Base-by-base conservation (phyloP, 306 rosid genomes). In the Parietaria judaica region DNA sequence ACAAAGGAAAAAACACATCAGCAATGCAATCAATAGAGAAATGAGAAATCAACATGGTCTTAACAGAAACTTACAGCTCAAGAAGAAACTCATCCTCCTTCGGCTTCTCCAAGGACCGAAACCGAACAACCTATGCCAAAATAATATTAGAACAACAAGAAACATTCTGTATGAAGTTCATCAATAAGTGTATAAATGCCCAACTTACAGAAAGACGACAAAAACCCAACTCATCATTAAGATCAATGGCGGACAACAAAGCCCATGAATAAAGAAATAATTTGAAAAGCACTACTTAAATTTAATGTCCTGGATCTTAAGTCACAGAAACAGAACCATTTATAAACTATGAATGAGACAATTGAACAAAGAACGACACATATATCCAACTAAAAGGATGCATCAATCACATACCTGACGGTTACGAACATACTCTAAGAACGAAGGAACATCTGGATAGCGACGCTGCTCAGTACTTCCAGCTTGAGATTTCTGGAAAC, bases 371-470 rank as follows among this genome's bases (percentile, higher is more conserved):
- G 5, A 17, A 16, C 38, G 4, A 16, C 6, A 16, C 7, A 9
- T 10, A 36, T 49, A 0, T 12, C 4, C 11, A 4, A 52, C 12
- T 7, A 51, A 64, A 37, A 13, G 31, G 8, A 11, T 34, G 56
- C 35, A 63, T 54, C 31, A 23, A 23, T 23, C 68, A 51, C 39
- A 45, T 84, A 94, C 99, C 79, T 86, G 95, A 17, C 97, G 95
- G 68, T 88, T 94, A 72, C 82, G 95, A 51, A 94, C 97, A 62
- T 84, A 94, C 54, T 94, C 97, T 70, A 94, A 75, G 81, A 88
- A 94, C 41, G 97, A 88, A 41, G 99, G 95, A 66, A 94, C 97
- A 8, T 88, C 99, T 9, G 91, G 83, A 73, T 86, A 94, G 62
- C 94, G 95, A 47, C 48, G 58, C 31, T 63, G 86, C 54, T 76